phyloP scores from a whole-genome alignment of 176 grass and related monocot species.

The Rhynchospora breviuscula region DNA sequence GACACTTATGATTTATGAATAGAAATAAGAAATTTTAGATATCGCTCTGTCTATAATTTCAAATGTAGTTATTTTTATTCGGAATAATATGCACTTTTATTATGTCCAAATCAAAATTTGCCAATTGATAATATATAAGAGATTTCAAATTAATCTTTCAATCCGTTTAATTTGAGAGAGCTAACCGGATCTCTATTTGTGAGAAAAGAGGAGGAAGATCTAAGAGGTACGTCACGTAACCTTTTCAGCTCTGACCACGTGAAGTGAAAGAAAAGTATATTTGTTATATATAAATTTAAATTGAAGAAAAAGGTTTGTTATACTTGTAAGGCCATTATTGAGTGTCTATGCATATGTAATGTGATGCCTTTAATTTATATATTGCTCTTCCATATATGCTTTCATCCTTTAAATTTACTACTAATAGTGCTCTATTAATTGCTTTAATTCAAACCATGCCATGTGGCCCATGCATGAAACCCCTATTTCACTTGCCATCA shows the following conservation, averaged over 20 bases:
- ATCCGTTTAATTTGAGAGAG: no score
- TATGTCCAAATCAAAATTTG: no score
- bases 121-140: no score
- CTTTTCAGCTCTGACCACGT: conserved; percentile 18
- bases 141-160: no score
- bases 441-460: background rate
- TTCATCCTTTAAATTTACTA: background rate
- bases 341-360: background rate
- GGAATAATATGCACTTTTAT: no score
- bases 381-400: background rate
- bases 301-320: conserved; percentile 2
- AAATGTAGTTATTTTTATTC: no score
- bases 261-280: conserved; percentile 23
- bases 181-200: no score
- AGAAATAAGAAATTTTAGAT: no score
- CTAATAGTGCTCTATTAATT: background rate
- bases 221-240: background rate
- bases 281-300: background rate
- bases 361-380: background rate
- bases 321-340: background rate
- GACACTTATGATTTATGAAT: no score
- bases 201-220: background rate
- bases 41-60: no score
- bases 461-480: conserved; percentile 2
- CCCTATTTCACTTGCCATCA: background rate